Evolutionary conservation across 805 yeast species (phyloP).

Genomic region (Saturnispora hagleri): DNA sequence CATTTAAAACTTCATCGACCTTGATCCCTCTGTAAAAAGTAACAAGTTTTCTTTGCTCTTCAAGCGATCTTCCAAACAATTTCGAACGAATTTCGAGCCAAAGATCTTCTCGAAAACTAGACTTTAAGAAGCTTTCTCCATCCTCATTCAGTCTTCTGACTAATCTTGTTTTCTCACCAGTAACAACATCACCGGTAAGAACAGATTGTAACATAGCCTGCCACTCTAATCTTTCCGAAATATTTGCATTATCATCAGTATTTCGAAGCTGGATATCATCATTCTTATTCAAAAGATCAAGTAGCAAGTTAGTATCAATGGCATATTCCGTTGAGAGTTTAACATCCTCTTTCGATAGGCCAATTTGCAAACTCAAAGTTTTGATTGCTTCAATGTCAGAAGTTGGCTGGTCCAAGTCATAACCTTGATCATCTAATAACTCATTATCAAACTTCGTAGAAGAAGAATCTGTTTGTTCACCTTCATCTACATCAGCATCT

Average conservation of each 20-base stretch:
- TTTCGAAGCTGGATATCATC: constrained; percentile 27
- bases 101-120: constrained; percentile 56
- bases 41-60: constrained; percentile 64
- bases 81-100: constrained; percentile 88
- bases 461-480: constrained; percentile 1
- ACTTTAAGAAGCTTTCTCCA: constrained; percentile 40
- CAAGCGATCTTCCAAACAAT: constrained; percentile 68
- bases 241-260: constrained; percentile 24
- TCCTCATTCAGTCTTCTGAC: constrained; percentile 39
- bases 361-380: constrained; percentile 26
- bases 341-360: constrained; percentile 25
- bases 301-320: constrained; percentile 28
- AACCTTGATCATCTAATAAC: neutral
- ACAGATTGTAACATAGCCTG: constrained; percentile 88
- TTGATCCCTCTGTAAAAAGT: constrained; percentile 53
- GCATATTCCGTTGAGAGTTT: constrained; percentile 28
- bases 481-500: constrained; percentile 15
- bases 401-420: constrained; percentile 14
- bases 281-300: constrained; percentile 28
- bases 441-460: constrained; percentile 7
- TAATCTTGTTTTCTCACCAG: constrained; percentile 77
- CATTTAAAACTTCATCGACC: constrained; percentile 65
- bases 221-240: constrained; percentile 85
- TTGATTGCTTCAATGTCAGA: constrained; percentile 24
- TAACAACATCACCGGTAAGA: constrained; percentile 88